Conservation (phyloP, 805 yeast species). For the Candida arabinofermentans region DNA sequence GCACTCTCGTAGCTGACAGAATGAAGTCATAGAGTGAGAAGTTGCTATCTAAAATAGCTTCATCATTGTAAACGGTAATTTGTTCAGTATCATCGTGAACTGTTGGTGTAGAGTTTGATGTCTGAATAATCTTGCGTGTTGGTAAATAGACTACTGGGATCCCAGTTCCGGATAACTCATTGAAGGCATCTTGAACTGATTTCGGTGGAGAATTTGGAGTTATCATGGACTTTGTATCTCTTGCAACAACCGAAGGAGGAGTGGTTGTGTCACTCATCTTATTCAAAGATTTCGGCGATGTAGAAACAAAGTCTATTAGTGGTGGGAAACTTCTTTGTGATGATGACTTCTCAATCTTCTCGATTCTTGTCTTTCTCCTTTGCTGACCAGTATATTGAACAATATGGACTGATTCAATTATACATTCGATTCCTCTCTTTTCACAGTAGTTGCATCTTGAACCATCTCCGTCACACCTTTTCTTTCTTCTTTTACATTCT, state of each 20-base stretch:
- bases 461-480: slow-evolving; percentile 27
- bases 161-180: neutral
- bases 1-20: slow-evolving; percentile 8
- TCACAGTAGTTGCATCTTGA: slow-evolving; percentile 11
- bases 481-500: slow-evolving; percentile 37
- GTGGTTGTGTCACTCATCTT: neutral
- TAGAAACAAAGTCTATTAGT: neutral
- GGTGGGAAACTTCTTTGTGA: too few relatives aligned
- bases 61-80: slow-evolving; percentile 4
- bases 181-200: neutral
- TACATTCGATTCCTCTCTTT: slow-evolving; percentile 8
- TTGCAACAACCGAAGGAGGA: too few relatives aligned
- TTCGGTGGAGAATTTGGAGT: neutral
- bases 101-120: slow-evolving; percentile 2
- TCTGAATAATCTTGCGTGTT: neutral
- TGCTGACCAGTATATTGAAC: neutral
- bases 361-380: too few relatives aligned
- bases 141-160: slow-evolving; percentile 3
- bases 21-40: slow-evolving; percentile 7
- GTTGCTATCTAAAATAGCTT: neutral
- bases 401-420: slow-evolving; percentile 2
- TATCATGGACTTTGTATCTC: too few relatives aligned
- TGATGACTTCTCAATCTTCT: neutral
- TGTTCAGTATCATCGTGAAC: slow-evolving; percentile 5
- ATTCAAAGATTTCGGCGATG: neutral